These are phyloP conservation scores for Linnemannia exigua DNA, from an alignment of 192 early-diverging fungal species.

Conservation along the genomic window DNA sequence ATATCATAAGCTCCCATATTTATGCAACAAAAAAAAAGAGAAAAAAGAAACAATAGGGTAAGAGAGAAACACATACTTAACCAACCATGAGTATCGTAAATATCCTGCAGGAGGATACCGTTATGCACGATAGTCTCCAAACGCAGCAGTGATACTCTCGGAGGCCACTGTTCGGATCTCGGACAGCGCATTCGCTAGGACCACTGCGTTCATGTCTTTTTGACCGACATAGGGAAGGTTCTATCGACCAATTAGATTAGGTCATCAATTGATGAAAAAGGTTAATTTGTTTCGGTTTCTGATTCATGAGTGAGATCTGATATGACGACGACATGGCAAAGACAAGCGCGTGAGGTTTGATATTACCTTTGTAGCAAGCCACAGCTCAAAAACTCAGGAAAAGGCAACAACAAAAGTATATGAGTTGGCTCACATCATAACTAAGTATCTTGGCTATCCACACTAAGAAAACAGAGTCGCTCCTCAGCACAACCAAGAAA, in stretches of 20 bases:
- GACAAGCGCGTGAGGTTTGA: too few relatives aligned
- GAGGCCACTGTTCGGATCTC: background rate
- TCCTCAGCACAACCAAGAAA: too few relatives aligned
- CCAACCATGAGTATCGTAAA: background rate
- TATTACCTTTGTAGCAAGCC: background rate
- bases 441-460: background rate
- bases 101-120: constrained; percentile 6
- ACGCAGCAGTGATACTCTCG: background rate
- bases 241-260: background rate
- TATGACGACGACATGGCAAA: too few relatives aligned
- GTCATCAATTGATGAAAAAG: background rate
- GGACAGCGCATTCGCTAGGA: constrained; percentile 2
- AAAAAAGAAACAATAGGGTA: background rate
- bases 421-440: too few relatives aligned
- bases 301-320: too few relatives aligned
- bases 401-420: too few relatives aligned
- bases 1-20: background rate
- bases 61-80: background rate
- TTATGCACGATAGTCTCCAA: constrained; percentile 1
- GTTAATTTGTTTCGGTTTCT: background rate
- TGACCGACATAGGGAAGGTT: background rate
- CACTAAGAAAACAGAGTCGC: background rate
- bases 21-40: background rate
- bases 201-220: background rate
- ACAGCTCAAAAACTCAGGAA: too few relatives aligned